Percentiles rank a stretch among this genome's conserved stretches.
Evolutionary conservation across 495 filamentous ascomycete genomes (phyloP).

Genomic region (Penicillium argentinense): DNA sequence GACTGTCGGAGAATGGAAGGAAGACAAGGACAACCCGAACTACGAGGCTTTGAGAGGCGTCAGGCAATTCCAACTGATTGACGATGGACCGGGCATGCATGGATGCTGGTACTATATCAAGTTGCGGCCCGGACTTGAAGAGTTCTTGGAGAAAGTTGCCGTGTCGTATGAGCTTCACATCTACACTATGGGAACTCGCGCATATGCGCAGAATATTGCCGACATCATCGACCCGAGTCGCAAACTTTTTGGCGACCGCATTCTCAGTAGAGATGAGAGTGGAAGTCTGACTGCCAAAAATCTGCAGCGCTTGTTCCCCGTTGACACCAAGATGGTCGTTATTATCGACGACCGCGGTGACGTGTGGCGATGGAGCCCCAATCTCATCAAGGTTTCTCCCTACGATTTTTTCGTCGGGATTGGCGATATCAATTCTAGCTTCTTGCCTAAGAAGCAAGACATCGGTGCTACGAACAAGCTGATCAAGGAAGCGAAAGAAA

Average conservation of each 20-base stretch:
- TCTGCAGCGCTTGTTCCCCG: slow-evolving; percentile 87
- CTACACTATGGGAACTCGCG: slow-evolving; percentile 97
- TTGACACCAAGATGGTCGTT: slow-evolving; percentile 98
- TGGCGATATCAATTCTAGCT: slow-evolving; percentile 98
- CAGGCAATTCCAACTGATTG: slow-evolving; percentile 76
- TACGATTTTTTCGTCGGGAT: slow-evolving; percentile 99
- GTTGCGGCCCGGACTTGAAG: slow-evolving; percentile 84
- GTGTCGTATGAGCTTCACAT: slow-evolving; percentile 92
- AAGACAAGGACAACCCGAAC: slow-evolving; percentile 84
- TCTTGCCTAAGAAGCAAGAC: slow-evolving; percentile 86
- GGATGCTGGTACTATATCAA: slow-evolving; percentile 97
- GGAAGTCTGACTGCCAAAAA: slow-evolving; percentile 88
- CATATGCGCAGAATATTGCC: slow-evolving; percentile 89
- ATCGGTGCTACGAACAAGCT: slow-evolving; percentile 40
- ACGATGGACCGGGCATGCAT: slow-evolving; percentile 73
- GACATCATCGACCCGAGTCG: slow-evolving; percentile 88
- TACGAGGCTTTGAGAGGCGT: slow-evolving; percentile 88
- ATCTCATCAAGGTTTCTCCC: slow-evolving; percentile 90
- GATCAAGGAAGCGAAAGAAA: slow-evolving; percentile 18
- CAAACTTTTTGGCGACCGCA: slow-evolving; percentile 88
- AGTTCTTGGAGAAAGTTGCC: slow-evolving; percentile 78
- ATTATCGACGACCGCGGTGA: slow-evolving; percentile 98
- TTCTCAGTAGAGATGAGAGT: slow-evolving; percentile 95
- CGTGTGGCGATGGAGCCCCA: slow-evolving; percentile 94
- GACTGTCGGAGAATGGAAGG: slow-evolving; percentile 93